Evolutionary conservation across 805 yeast species (phyloP).

Genomic region (Zygoascus tannicola): DNA sequence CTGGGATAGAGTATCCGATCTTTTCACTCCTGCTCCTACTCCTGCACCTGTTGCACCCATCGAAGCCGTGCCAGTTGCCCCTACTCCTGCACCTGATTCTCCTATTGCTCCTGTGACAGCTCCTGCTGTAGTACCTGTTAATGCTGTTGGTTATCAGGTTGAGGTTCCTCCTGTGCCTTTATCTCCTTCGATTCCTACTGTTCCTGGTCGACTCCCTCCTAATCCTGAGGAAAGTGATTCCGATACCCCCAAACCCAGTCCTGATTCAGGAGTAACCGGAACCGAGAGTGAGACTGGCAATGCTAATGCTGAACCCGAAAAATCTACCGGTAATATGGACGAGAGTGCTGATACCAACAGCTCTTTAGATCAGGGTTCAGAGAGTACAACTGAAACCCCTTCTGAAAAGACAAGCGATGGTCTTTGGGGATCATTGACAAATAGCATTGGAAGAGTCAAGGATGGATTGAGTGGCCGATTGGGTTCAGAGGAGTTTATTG

Average conservation of each 20-base stretch:
- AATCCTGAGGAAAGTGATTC: not conserved
- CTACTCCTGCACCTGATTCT: not conserved
- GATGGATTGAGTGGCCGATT: no score
- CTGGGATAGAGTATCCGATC: constrained; percentile 1
- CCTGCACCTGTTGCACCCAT: not conserved
- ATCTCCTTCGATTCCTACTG: not conserved
- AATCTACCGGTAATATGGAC: no score
- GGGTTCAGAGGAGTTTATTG: not conserved
- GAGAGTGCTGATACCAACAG: no score
- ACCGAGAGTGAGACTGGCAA: no score
- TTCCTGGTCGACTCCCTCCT: not conserved
- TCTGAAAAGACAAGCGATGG: no score
- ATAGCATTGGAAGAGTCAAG: no score
- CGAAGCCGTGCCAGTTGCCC: not conserved
- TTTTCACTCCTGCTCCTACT: not conserved
- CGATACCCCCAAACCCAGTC: no score
- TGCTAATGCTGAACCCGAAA: no score
- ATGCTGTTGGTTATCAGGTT: not conserved
- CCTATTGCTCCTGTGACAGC: not conserved
- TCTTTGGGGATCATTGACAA: no score
- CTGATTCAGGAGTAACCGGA: no score
- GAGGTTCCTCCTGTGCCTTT: not conserved
- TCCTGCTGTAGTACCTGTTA: not conserved
- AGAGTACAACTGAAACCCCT: no score
- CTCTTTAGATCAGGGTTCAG: no score